These are phyloP conservation scores for Flagelloscypha sp. DNA, from an alignment of 768 basidiomycete species.

Conservation along the genomic window DNA sequence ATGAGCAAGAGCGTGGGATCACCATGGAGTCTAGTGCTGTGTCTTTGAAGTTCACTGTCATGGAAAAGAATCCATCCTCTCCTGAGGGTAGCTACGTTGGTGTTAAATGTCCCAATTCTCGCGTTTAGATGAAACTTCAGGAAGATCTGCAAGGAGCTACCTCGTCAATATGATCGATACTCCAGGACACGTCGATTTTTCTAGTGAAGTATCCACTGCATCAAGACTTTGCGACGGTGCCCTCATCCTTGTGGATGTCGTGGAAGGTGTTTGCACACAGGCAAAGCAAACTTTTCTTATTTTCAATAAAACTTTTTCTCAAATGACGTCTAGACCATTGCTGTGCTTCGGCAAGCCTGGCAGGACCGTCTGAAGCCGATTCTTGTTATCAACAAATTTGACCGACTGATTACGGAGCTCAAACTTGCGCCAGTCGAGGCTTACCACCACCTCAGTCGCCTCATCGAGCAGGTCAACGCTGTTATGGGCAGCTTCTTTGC, in stretches of 20 bases:
- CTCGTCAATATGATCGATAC: conserved; percentile 96
- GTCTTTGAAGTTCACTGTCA: conserved; percentile 79
- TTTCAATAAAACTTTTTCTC: background rate
- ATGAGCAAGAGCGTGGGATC: conserved; percentile 95
- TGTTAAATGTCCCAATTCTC: conserved; percentile 6
- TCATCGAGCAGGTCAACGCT: conserved; percentile 96
- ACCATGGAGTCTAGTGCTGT: conserved; percentile 99
- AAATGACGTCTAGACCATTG: conserved; percentile 60
- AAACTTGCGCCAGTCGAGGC: conserved; percentile 87
- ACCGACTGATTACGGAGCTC: conserved; percentile 89
- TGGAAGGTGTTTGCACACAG: conserved; percentile 98
- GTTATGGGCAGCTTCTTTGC: conserved; percentile 98
- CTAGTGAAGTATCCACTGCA: conserved; percentile 92
- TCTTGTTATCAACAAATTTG: conserved; percentile 95
- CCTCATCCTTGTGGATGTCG: conserved; percentile 89
- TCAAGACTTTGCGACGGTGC: conserved; percentile 93
- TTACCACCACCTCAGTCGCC: conserved; percentile 85
- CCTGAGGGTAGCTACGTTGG: no score
- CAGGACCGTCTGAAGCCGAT: conserved; percentile 80
- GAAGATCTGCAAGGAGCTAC: conserved; percentile 56
- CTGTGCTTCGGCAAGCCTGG: conserved; percentile 94
- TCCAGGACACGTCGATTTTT: conserved; percentile 98
- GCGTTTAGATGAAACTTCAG: conserved; percentile 34
- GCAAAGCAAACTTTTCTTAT: conserved; percentile 34
- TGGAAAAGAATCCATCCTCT: conserved; percentile 43